Percentiles rank a stretch among this genome's conserved stretches.
Conservation (phyloP, 129 eudicot species). For the Ambrosia trifida region DNA sequence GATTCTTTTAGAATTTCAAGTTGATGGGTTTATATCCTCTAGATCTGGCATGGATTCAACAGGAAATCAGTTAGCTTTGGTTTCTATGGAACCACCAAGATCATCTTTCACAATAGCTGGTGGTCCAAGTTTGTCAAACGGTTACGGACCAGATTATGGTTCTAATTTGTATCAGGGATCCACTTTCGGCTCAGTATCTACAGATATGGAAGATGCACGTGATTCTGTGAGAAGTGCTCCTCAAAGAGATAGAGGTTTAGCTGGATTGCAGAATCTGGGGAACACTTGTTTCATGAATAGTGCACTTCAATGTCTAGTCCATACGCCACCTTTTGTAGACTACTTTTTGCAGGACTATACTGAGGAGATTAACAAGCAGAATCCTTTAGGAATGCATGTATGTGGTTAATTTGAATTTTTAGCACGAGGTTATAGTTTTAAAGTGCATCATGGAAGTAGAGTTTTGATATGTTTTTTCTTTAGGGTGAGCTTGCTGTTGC, state of each 20-base stretch:
- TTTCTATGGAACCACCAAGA: conserved; percentile 84
- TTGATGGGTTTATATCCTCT: conserved; percentile 38
- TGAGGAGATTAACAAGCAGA: conserved; percentile 83
- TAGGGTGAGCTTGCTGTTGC: conserved; percentile 99
- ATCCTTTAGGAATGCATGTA: conserved; percentile 95
- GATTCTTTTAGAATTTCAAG: conserved; percentile 71
- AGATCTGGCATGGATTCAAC: conserved; percentile 71
- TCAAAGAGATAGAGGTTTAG: conserved; percentile 74
- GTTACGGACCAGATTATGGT: conserved; percentile 53
- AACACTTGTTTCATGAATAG: conserved; percentile 99
- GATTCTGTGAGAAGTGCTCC: conserved; percentile 38
- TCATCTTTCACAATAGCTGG: conserved; percentile 87
- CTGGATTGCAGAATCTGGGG: conserved; percentile 94
- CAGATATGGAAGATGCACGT: conserved; percentile 55
- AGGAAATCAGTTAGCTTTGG: conserved; percentile 85
- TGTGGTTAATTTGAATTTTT: conserved; percentile 25
- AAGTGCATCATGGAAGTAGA: background rate
- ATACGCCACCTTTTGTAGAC: conserved; percentile 82
- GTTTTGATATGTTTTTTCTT: conserved; percentile 31
- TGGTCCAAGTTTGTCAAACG: conserved; percentile 88
- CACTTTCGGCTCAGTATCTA: conserved; percentile 41
- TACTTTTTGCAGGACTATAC: conserved; percentile 84
- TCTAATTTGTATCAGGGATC: conserved; percentile 47
- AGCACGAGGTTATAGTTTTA: background rate
- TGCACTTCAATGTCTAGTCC: conserved; percentile 90